These are phyloP conservation scores for Penicillium hordei DNA, from an alignment of 2,329 filamentous ascomycete genomes.

Conservation along the genomic window DNA sequence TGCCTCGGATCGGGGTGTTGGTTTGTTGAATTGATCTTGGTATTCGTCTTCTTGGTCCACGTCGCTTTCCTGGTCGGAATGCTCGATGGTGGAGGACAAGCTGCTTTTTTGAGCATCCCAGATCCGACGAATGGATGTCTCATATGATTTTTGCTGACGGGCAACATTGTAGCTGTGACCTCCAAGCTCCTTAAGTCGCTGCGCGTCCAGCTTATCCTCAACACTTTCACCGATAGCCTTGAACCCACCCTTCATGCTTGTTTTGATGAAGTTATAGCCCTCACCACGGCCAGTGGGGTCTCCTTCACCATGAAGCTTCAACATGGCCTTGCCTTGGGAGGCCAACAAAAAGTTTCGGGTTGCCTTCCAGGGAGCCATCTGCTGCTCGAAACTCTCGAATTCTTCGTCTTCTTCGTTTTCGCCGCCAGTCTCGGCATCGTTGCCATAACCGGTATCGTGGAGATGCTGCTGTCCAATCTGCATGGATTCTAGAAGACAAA, in stretches of 20 bases:
- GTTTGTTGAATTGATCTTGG: constrained; percentile 46
- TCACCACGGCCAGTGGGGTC: constrained; percentile 92
- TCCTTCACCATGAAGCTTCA: constrained; percentile 88
- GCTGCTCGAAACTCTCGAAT: constrained; percentile 76
- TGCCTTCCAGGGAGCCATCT: constrained; percentile 92
- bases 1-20: constrained; percentile 67
- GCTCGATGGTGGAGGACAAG: constrained; percentile 69
- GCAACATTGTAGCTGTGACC: constrained; percentile 98
- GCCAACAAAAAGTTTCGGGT: constrained; percentile 96
- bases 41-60: constrained; percentile 53
- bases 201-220: constrained; percentile 80
- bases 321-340: constrained; percentile 92
- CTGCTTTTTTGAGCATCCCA: constrained; percentile 86
- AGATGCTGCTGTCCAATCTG: constrained; percentile 90
- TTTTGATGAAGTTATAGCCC: constrained; percentile 95
- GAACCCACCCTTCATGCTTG: constrained; percentile 98
- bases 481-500: constrained; percentile 94
- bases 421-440: constrained; percentile 64
- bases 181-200: constrained; percentile 65
- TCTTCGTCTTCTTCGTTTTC: constrained; percentile 65
- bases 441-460: constrained; percentile 83
- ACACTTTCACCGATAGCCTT: constrained; percentile 86
- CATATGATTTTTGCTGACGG: constrained; percentile 87
- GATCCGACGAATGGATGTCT: constrained; percentile 84
- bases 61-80: constrained; percentile 72